Conservation (phyloP, 257 asterid species). For the Leptodermis oblonga region DNA sequence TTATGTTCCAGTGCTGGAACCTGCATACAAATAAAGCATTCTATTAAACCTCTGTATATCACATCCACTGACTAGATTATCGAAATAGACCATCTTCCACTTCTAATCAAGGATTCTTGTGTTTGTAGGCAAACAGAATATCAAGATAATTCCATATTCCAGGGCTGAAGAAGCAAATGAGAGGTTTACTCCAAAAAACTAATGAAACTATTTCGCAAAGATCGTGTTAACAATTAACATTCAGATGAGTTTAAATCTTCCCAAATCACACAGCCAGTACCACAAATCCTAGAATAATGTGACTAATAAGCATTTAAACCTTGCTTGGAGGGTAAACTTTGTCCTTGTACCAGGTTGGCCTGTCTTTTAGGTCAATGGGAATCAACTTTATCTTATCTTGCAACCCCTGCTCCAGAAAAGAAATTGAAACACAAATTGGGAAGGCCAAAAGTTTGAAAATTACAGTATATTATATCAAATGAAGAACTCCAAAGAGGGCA, state of each 20-base stretch:
- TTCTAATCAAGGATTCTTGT: background rate
- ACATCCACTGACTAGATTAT: background rate
- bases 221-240: background rate
- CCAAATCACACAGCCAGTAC: background rate
- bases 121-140: background rate
- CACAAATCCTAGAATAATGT: background rate
- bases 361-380: slow-evolving; percentile 67
- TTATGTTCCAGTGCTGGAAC: slow-evolving; percentile 83
- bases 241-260: background rate
- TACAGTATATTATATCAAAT: background rate
- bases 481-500: slow-evolving; percentile 8
- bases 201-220: background rate
- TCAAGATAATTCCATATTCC: background rate
- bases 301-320: slow-evolving; percentile 27
- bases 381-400: slow-evolving; percentile 68
- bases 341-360: slow-evolving; percentile 92
- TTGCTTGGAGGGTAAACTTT: slow-evolving; percentile 79
- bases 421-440: background rate
- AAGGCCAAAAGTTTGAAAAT: no score
- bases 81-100: background rate
- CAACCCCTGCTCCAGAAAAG: slow-evolving; percentile 51
- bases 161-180: background rate
- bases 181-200: background rate
- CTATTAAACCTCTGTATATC: background rate
- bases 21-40: slow-evolving; percentile 22